Conservation (phyloP, 208 protist species). For the Leishmania arabica region DNA sequence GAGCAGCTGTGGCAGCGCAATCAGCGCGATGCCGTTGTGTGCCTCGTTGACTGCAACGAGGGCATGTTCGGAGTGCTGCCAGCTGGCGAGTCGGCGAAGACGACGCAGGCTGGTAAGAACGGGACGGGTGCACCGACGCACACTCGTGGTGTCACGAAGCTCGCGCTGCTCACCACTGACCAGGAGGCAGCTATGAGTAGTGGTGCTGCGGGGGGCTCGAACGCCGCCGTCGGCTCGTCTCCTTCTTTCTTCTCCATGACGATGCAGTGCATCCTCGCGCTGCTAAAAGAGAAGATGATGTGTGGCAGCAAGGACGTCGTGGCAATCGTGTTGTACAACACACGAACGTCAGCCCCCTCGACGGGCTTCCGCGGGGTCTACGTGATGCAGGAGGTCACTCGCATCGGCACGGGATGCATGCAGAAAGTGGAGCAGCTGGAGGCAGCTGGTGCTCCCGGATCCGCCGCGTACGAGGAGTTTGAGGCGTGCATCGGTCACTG, state of each 20-base stretch:
- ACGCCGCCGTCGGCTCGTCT: neutral
- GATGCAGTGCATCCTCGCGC: constrained; percentile 44
- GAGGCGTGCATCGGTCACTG: constrained; percentile 8
- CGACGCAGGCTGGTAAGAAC: neutral
- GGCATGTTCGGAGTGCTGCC: constrained; percentile 48
- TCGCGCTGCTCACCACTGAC: neutral
- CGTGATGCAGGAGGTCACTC: constrained; percentile 50
- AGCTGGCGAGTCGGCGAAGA: neutral
- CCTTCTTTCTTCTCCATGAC: constrained; percentile 39
- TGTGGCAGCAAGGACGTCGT: constrained; percentile 54
- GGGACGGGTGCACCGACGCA: neutral
- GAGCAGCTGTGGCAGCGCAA: constrained; percentile 18
- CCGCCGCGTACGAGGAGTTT: constrained; percentile 45
- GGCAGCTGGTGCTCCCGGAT: constrained; percentile 38
- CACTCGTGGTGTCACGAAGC: neutral
- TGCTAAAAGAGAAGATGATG: constrained; percentile 76
- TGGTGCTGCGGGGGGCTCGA: neutral
- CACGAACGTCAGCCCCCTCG: constrained; percentile 28
- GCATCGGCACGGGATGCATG: constrained; percentile 34
- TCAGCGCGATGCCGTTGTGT: constrained; percentile 72
- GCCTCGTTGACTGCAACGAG: constrained; percentile 70
- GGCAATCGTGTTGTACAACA: constrained; percentile 82
- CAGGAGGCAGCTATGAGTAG: neutral
- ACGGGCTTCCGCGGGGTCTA: constrained; percentile 65
- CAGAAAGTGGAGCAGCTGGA: constrained; percentile 63